These are phyloP conservation scores for Ambrosia artemisiifolia DNA, from an alignment of 129 eudicot genomes.

Conservation along the genomic window DNA sequence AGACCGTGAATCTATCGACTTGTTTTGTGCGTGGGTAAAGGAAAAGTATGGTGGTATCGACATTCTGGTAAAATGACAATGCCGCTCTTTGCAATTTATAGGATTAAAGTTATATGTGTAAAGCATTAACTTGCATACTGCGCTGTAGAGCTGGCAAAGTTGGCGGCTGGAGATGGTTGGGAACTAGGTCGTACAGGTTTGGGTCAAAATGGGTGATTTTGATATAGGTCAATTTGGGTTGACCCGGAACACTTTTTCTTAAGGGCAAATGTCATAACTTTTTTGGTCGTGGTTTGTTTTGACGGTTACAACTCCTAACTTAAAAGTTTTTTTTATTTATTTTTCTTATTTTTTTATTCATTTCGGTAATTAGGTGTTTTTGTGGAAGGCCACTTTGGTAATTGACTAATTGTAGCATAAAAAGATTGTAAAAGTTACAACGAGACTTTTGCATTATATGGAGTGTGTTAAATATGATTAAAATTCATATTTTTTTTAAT, in stretches of 20 bases:
- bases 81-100: conserved; percentile 7
- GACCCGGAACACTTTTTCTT: not conserved
- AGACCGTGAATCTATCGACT: conserved; percentile 55
- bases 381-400: not conserved
- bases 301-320: not conserved
- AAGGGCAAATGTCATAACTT: not conserved
- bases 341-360: not conserved
- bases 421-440: not conserved
- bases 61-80: conserved; percentile 54
- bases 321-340: too few relatives aligned
- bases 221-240: too few relatives aligned
- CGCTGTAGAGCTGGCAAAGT: too few relatives aligned
- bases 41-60: conserved; percentile 69
- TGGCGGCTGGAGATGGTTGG: too few relatives aligned
- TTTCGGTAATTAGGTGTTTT: not conserved
- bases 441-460: too few relatives aligned
- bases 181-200: not conserved
- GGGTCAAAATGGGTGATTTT: not conserved
- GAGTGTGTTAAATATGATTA: not conserved
- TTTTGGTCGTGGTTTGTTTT: not conserved
- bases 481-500: not conserved
- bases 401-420: not conserved
- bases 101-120: not conserved
- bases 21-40: conserved; percentile 58
- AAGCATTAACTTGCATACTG: not conserved